phyloP scores from a whole-genome alignment of 2,329 filamentous ascomycete genomes.

The Claviceps pazoutovae region DNA sequence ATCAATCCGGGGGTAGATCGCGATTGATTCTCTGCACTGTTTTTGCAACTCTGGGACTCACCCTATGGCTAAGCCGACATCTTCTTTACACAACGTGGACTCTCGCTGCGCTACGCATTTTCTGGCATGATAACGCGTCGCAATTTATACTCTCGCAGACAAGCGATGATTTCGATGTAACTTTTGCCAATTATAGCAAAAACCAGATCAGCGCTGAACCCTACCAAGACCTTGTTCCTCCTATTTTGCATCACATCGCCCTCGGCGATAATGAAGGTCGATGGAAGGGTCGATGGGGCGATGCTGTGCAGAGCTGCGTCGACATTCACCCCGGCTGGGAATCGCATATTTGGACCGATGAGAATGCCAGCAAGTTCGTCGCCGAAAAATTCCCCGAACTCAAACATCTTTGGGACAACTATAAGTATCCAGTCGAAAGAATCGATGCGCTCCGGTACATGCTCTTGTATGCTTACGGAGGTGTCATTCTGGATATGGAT shows the following conservation, averaged over 20 bases:
- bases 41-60: slow-evolving; percentile 3
- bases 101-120: slow-evolving; percentile 14
- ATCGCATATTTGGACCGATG: slow-evolving; percentile 11
- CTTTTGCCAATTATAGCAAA: slow-evolving; percentile 18
- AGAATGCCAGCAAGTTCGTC: slow-evolving; percentile 9
- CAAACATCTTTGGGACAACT: slow-evolving; percentile 30
- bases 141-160: slow-evolving; percentile 16
- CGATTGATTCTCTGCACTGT: slow-evolving; percentile 5
- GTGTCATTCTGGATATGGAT: slow-evolving; percentile 13
- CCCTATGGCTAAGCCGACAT: slow-evolving; percentile 9
- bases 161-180: slow-evolving; percentile 19
- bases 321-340: slow-evolving; percentile 22
- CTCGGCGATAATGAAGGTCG: slow-evolving; percentile 13
- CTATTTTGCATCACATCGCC: slow-evolving; percentile 22
- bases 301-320: slow-evolving; percentile 18
- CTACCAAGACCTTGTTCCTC: slow-evolving; percentile 17
- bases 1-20: slow-evolving; percentile 2
- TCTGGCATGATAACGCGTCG: slow-evolving; percentile 13
- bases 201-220: slow-evolving; percentile 15
- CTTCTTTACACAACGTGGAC: slow-evolving; percentile 15
- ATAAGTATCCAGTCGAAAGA: slow-evolving; percentile 55
- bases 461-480: slow-evolving; percentile 21
- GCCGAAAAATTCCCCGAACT: slow-evolving; percentile 12
- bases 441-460: slow-evolving; percentile 56
- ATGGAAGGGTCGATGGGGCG: slow-evolving; percentile 14